Evolutionary conservation across 1,284 basidiomycete species (phyloP).

Genomic region (Malassezia equina): DNA sequence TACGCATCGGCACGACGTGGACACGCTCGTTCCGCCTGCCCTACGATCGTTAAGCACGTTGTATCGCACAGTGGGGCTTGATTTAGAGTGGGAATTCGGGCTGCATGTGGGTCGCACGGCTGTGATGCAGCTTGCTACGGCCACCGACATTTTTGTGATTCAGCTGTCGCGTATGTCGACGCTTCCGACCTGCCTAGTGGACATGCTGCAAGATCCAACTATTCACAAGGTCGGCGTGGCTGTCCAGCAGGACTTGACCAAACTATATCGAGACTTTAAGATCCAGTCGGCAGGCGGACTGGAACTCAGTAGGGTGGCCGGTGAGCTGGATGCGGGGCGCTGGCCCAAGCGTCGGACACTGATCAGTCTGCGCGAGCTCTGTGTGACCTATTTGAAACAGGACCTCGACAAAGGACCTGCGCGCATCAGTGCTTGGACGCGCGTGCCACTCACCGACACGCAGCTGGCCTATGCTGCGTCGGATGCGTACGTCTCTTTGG

Average conservation of each 20-base stretch:
- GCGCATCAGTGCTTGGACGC: constrained; percentile 27
- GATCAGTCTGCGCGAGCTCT: constrained; percentile 31
- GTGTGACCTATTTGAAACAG: constrained; percentile 23
- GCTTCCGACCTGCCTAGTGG: constrained; percentile 12
- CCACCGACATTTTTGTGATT: constrained; percentile 22
- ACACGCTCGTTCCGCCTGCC: constrained; percentile 15
- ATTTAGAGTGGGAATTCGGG: constrained; percentile 32
- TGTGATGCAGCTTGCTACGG: constrained; percentile 25
- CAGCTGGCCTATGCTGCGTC: constrained; percentile 37
- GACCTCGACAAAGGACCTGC: constrained; percentile 26
- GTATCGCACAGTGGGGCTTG: constrained; percentile 24
- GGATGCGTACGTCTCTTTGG: constrained; percentile 32
- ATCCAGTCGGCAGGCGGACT: constrained; percentile 21
- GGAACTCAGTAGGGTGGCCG: constrained; percentile 27
- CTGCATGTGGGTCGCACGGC: constrained; percentile 18
- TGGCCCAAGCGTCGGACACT: constrained; percentile 20
- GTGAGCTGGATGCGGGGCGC: constrained; percentile 18
- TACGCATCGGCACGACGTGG: constrained; percentile 17
- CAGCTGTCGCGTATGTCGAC: constrained; percentile 24
- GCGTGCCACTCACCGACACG: constrained; percentile 12
- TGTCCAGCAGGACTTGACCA: constrained; percentile 27
- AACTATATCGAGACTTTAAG: constrained; percentile 31
- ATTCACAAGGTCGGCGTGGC: constrained; percentile 35
- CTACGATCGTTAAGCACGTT: constrained; percentile 2
- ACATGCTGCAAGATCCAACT: constrained; percentile 20